A percentile compares a stretch with the other conserved stretches of the same genome.
Evolutionary conservation across 352 stramenopile genomes (phyloP).

Genomic region (Globisporangium cystogenes): DNA sequence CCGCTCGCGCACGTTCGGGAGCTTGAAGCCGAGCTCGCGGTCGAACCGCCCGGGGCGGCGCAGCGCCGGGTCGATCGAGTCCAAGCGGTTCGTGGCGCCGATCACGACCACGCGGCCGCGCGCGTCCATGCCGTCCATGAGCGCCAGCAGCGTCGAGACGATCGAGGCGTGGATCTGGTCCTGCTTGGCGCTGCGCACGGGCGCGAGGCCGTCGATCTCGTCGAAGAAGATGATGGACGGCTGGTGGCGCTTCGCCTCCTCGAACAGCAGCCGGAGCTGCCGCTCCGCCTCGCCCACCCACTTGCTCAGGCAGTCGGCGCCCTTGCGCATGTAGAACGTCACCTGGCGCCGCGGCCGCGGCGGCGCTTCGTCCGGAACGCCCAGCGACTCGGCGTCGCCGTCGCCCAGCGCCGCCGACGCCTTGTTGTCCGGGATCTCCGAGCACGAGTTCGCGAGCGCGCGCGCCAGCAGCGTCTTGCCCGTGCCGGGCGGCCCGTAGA

Average conservation of each 20-base stretch:
- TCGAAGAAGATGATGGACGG: slow-evolving; percentile 96
- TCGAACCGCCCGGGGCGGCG: slow-evolving; percentile 92
- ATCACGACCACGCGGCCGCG: slow-evolving; percentile 95
- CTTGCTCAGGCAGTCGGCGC: slow-evolving; percentile 88
- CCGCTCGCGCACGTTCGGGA: slow-evolving; percentile 80
- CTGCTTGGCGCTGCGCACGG: slow-evolving; percentile 89
- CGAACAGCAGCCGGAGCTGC: slow-evolving; percentile 88
- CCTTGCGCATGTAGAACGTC: slow-evolving; percentile 94
- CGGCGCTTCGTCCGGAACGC: too few relatives aligned
- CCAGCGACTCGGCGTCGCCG: neutral
- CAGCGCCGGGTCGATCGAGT: slow-evolving; percentile 94
- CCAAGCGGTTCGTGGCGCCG: slow-evolving; percentile 96
- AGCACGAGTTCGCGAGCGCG: slow-evolving; percentile 86
- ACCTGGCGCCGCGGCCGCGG: slow-evolving; percentile 54
- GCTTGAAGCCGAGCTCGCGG: slow-evolving; percentile 86
- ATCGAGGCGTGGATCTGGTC: slow-evolving; percentile 93
- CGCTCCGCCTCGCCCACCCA: slow-evolving; percentile 92
- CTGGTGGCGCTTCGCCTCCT: slow-evolving; percentile 86
- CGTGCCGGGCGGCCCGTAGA: slow-evolving; percentile 89
- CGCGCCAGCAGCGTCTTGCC: slow-evolving; percentile 90
- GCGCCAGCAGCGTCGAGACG: slow-evolving; percentile 88
- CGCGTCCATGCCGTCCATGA: slow-evolving; percentile 90
- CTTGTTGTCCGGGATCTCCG: slow-evolving; percentile 21
- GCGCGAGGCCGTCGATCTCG: slow-evolving; percentile 91
- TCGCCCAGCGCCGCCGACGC: neutral